phyloP scores from a whole-genome alignment of 129 eudicot species.

The Arctium lappa region DNA sequence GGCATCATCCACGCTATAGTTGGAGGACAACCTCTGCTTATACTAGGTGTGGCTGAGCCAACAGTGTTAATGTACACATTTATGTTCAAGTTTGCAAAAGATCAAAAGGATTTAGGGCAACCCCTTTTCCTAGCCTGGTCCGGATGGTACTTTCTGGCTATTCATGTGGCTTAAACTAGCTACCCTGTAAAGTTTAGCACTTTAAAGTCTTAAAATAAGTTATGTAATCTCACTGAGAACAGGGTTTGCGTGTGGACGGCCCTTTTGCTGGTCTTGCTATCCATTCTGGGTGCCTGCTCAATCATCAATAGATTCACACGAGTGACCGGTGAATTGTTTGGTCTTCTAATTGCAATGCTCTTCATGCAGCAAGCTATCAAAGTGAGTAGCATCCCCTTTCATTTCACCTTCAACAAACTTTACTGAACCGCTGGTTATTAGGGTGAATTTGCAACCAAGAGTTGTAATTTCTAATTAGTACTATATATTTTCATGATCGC shows the following conservation, averaged over 20 bases:
- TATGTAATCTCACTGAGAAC: slow-evolving; percentile 17
- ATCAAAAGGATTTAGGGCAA: slow-evolving; percentile 82
- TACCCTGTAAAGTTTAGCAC: slow-evolving; percentile 8
- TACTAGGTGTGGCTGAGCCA: slow-evolving; percentile 98
- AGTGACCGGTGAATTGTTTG: slow-evolving; percentile 91
- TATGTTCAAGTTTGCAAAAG: slow-evolving; percentile 91
- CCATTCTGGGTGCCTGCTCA: slow-evolving; percentile 95
- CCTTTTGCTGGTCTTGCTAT: slow-evolving; percentile 80
- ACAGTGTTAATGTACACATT: slow-evolving; percentile 96
- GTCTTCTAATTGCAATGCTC: slow-evolving; percentile 95
- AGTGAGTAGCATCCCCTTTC: slow-evolving; percentile 42
- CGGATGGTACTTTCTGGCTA: slow-evolving; percentile 69
- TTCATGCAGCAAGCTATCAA: slow-evolving; percentile 97
- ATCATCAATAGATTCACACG: slow-evolving; percentile 93
- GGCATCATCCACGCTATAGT: slow-evolving; percentile 88
- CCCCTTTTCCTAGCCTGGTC: slow-evolving; percentile 90
- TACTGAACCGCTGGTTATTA: slow-evolving; percentile 1
- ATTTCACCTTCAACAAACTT: background rate
- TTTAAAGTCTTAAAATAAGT: slow-evolving; percentile 2
- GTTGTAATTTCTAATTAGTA: background rate
- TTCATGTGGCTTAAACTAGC: slow-evolving; percentile 10
- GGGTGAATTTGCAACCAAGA: background rate
- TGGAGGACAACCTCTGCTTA: slow-evolving; percentile 94
- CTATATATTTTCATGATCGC: background rate
- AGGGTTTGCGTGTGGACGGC: slow-evolving; percentile 99